Base-by-base conservation (phyloP, 345 rosid genomes). In the Atalantia buxifolia region DNA sequence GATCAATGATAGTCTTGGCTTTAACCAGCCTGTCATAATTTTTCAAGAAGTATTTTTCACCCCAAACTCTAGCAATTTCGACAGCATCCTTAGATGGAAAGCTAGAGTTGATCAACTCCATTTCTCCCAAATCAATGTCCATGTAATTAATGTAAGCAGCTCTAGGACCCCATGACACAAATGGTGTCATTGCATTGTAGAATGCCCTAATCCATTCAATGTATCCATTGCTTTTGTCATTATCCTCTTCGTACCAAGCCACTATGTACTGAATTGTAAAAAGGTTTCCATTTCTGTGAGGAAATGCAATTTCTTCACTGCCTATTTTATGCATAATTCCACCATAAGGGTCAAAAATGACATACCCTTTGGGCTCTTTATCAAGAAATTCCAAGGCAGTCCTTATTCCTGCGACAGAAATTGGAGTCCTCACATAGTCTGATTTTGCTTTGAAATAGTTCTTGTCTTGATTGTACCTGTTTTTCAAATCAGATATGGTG, bases 131-230 rank as follows among this genome's bases (percentile, higher is more conserved):
- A 57, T 89, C 94, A 62, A 88, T 71, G 79, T 89, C 94, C 71
- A 85, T 76, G 78, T 91, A 91, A 48, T 91, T 91, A 10, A 89
- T 65, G 74, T 86, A 91, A 30, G 91, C 91, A 3, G 77, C 88
- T 77, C 95, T 86, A 1, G 95, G 93, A 25, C 79, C 77, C 30
- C 73, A n/a, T 19, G 89, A 86, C 38, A 89, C 92, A 56, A 84
- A 84, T 4, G 87, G 86, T 7, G 87, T 75, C 89, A 87, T 89
- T 19, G 79, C 79, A 30, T 74, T 36, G 70, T 89, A 85, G 5
- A 91, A 77, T 48, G 72, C 82, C 65, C 86, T 81, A 24, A 83
- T 78, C 89, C 89, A 85, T 4, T 80, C 75, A 4, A 84, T 40
- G 45, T 80, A 78, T 21, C 36, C 63, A 0, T 61, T 35, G 22